Conservation (phyloP, 192 early-diverging fungal genomes). For the Coemansia sp. region DNA sequence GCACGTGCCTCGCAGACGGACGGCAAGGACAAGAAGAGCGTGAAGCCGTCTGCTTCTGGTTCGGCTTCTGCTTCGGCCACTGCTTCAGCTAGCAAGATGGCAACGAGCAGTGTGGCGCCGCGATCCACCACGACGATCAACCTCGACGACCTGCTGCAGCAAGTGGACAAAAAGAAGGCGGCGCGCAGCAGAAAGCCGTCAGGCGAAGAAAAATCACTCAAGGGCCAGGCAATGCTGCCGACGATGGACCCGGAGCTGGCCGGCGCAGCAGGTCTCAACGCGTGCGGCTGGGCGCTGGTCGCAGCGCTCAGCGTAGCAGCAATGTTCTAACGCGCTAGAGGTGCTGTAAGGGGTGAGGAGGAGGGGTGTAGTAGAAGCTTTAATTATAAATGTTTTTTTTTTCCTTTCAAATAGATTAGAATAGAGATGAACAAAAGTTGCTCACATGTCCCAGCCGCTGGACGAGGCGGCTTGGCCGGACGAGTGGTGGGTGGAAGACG, state of each 20-base stretch:
- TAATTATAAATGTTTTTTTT: too few species aligned
- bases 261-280: slow-evolving; percentile 5
- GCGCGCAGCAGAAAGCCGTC: not conserved
- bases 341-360: too few species aligned
- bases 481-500: slow-evolving; percentile 16
- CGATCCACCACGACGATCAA: not conserved
- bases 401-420: too few species aligned
- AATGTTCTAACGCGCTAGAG: too few species aligned
- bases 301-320: not conserved
- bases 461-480: not conserved
- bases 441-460: slow-evolving; percentile 27
- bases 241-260: slow-evolving; percentile 48
- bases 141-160: not conserved
- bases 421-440: too few species aligned
- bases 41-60: not conserved
- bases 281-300: not conserved
- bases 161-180: not conserved
- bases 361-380: too few species aligned
- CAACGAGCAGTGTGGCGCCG: not conserved
- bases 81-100: not conserved
- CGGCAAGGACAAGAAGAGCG: not conserved
- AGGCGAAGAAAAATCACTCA: slow-evolving; percentile 4
- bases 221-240: slow-evolving; percentile 34
- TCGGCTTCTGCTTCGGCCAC: not conserved
- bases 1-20: not conserved